Base-by-base conservation (phyloP, 257 asterid genomes). In the Solanum infundibuliforme region DNA sequence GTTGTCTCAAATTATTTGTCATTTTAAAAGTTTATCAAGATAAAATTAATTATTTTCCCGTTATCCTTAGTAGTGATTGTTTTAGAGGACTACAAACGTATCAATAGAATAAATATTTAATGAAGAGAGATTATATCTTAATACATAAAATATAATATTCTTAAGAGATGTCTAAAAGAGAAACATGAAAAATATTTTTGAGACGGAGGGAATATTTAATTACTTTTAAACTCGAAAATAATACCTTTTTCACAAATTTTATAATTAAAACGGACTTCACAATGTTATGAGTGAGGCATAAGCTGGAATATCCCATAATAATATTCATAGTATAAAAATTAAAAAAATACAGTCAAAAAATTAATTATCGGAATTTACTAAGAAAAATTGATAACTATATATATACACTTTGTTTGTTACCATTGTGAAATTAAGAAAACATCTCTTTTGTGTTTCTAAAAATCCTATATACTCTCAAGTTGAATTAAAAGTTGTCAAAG, bases 381-480 rank as follows among this genome's bases (percentile, higher is more conserved):
- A 27, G 66, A 31, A 82, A 82, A 82, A 48, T 16, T 20, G 41
- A 48, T 16, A 38, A 48, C 85, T 82, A 46, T 29, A 82, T 29
- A 48, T 18, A 48, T 18, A 82, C 29, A 0, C 68, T 46, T 81
- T 81, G 68, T 82, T 12, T 82, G 69, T 5, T 82, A 82, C 41
- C 69, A 14, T 82, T 29, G 68, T 82, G 66, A 82, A 82, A 82
- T 82, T 82, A 82, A 82, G 65, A 32, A 55, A 48, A 65, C 85
- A 82, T 48, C 69, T 82, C 85, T 76, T 11, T 29, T 48, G 68
- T 9, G 18, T 81, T 32, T 46, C 68, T 46, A 52, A 81, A 81
- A 16, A n/a, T 75, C 20, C 38, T 79, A 74, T 39, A 3, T 76
- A 31, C 39, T 82, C 85, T 82, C 85, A 48, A 81, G 68, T 81